Conservation (phyloP, 139 green algal species). For the Micromonas pusilla region DNA sequence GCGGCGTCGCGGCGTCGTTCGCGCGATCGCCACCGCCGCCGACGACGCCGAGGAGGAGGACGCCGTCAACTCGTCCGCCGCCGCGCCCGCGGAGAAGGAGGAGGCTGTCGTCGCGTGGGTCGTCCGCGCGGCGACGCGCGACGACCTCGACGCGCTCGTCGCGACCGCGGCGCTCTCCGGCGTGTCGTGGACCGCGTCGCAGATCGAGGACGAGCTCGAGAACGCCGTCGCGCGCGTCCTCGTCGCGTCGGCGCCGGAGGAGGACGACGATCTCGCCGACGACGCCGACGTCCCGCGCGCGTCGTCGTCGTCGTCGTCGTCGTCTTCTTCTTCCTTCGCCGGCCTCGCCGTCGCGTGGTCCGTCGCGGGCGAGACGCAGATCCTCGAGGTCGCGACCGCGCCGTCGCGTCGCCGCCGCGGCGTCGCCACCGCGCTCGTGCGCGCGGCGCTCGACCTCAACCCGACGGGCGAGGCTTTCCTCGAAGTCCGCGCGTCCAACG, state of each 20-base stretch:
- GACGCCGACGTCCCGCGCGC: background rate
- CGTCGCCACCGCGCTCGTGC: background rate
- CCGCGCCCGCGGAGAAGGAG: background rate
- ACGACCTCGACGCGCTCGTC: background rate
- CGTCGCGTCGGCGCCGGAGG: background rate
- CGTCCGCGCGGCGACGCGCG: background rate
- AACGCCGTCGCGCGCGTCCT: background rate
- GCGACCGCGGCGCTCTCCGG: too few species aligned
- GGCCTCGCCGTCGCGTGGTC: background rate
- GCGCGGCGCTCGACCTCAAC: background rate
- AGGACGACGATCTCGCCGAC: background rate
- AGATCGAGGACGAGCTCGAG: background rate
- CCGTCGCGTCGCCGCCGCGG: background rate
- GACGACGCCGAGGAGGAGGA: background rate
- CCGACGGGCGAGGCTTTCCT: background rate
- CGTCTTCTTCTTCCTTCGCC: background rate
- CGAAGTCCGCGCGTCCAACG: background rate
- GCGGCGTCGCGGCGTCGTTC: background rate
- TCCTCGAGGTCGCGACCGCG: background rate
- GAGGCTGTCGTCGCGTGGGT: background rate
- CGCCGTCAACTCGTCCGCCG: background rate
- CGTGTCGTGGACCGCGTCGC: background rate
- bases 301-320: background rate
- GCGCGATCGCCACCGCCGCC: background rate
- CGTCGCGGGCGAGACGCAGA: conserved; percentile 3